A percentile compares a stretch with the other conserved stretches of the same genome.
These are phyloP conservation scores for Chenopodium berlandieri DNA, from an alignment of 148 eudicot genomes.

Conservation along the genomic window DNA sequence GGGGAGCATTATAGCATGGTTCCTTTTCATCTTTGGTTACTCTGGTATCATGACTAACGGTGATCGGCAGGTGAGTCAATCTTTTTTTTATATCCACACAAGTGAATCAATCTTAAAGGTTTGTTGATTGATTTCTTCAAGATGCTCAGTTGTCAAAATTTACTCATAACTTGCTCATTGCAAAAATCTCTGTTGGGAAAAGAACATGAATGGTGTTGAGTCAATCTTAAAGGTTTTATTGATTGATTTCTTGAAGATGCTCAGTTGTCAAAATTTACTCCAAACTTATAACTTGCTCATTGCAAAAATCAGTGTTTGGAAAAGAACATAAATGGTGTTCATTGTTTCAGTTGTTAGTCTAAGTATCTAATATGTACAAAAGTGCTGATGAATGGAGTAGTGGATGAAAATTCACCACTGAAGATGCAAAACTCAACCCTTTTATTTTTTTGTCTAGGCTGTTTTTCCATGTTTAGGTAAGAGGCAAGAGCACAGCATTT, in stretches of 20 bases:
- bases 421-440: background rate
- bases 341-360: background rate
- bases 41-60: slow-evolving; percentile 53
- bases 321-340: background rate
- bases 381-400: background rate
- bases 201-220: too few species aligned
- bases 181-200: too few species aligned
- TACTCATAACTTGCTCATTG: background rate
- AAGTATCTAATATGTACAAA: background rate
- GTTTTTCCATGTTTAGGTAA: background rate
- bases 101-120: background rate
- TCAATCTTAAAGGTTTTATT: background rate
- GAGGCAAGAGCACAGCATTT: background rate
- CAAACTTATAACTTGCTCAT: background rate
- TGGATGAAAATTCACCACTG: background rate
- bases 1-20: slow-evolving; percentile 90
- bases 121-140: background rate
- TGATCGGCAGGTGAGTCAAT: slow-evolving; percentile 46
- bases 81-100: background rate
- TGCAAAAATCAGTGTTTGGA: background rate
- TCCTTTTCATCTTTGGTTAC: slow-evolving; percentile 66
- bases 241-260: background rate
- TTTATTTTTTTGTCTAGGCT: background rate
- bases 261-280: background rate
- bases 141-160: background rate